These are phyloP conservation scores for Oenanthe sinensis DNA, from an alignment of 129 eudicot species.

Conservation along the genomic window DNA sequence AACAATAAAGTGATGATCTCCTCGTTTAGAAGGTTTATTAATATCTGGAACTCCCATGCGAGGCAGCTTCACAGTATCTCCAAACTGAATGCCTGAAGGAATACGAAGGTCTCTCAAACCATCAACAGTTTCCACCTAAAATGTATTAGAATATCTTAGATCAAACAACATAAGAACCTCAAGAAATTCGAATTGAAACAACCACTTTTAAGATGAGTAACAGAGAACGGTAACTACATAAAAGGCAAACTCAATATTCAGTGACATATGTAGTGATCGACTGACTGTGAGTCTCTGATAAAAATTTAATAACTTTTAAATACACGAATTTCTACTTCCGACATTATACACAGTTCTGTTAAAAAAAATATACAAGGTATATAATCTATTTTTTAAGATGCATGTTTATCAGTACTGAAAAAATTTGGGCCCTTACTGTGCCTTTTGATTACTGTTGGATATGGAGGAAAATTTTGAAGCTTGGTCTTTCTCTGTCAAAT, in stretches of 20 bases:
- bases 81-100: constrained; percentile 81
- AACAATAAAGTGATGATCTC: constrained; percentile 72
- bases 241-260: not conserved
- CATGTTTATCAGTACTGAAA: not conserved
- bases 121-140: constrained; percentile 83
- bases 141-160: not conserved
- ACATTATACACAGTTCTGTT: too few relatives aligned
- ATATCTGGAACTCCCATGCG: constrained; percentile 84
- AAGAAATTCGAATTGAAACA: not conserved
- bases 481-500: too few relatives aligned
- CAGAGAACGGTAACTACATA: not conserved
- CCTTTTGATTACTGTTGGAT: too few relatives aligned
- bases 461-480: too few relatives aligned
- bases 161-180: not conserved
- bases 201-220: not conserved
- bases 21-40: constrained; percentile 59
- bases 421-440: too few relatives aligned
- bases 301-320: not conserved
- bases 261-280: not conserved
- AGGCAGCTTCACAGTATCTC: constrained; percentile 58
- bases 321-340: not conserved
- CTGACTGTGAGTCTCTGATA: not conserved
- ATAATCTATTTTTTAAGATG: too few relatives aligned
- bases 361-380: not conserved
- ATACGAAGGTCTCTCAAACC: constrained; percentile 68